phyloP scores from a whole-genome alignment of 2,329 filamentous ascomycete species.

The Calycina marina region DNA sequence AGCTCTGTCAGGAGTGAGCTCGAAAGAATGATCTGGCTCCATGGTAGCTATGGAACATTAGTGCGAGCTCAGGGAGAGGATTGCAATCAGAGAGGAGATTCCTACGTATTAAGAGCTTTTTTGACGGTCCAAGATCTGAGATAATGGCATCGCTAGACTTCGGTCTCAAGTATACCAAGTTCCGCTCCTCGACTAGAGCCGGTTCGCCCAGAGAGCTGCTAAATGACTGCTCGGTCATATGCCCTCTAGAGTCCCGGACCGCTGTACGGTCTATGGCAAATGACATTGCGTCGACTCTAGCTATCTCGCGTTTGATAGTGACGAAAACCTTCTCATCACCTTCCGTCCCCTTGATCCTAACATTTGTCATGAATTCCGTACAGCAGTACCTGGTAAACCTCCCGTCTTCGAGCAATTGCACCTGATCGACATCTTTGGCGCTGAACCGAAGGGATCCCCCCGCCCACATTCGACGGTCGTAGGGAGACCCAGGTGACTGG shows the following conservation, averaged over 20 bases:
- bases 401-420: slow-evolving; percentile 22
- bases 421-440: slow-evolving; percentile 6
- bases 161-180: slow-evolving; percentile 48
- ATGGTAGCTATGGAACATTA: slow-evolving; percentile 10
- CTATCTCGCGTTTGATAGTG: slow-evolving; percentile 16
- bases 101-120: slow-evolving; percentile 17
- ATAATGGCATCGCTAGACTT: slow-evolving; percentile 10
- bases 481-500: slow-evolving; percentile 61
- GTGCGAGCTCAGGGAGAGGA: slow-evolving; percentile 1
- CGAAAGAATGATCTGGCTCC: slow-evolving; percentile 37
- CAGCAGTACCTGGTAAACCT: slow-evolving; percentile 30
- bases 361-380: slow-evolving; percentile 31
- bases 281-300: too few species aligned
- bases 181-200: slow-evolving; percentile 41
- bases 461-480: slow-evolving; percentile 74
- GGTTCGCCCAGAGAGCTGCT: too few species aligned
- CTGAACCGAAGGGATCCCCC: slow-evolving; percentile 56
- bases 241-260: slow-evolving; percentile 9
- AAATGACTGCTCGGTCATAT: neutral
- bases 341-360: slow-evolving; percentile 18
- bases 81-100: too few species aligned
- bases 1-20: slow-evolving; percentile 48
- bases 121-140: slow-evolving; percentile 7
- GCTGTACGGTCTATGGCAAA: too few species aligned
- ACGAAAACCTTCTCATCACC: slow-evolving; percentile 21